phyloP scores from a whole-genome alignment of 768 basidiomycete species.

The Rhizopogon rudus region DNA sequence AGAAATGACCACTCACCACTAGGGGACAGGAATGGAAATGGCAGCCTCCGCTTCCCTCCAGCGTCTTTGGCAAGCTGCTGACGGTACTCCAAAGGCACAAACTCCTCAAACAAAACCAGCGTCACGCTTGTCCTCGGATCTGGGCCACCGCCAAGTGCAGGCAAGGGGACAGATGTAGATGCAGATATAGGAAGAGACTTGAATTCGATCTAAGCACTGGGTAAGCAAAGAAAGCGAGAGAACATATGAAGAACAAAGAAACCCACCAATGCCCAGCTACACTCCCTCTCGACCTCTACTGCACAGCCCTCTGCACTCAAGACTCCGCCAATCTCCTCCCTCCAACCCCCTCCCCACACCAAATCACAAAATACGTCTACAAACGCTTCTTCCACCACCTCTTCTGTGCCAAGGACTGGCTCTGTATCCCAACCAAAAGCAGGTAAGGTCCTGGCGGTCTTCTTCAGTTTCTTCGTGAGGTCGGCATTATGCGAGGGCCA shows the following conservation, averaged over 20 bases:
- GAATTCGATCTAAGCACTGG: constrained; percentile 66
- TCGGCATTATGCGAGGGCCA: constrained; percentile 77
- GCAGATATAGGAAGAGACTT: constrained; percentile 58
- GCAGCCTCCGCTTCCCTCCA: constrained; percentile 55
- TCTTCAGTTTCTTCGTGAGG: constrained; percentile 75
- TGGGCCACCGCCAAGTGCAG: constrained; percentile 5
- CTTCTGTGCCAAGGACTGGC: constrained; percentile 71
- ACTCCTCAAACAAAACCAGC: constrained; percentile 88
- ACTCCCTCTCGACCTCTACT: constrained; percentile 63
- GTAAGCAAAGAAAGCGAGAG: constrained; percentile 2
- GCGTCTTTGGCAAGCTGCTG: constrained; percentile 61
- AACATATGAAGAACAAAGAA: background rate
- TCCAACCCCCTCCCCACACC: constrained; percentile 81
- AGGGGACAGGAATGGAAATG: constrained; percentile 58
- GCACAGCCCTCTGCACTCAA: constrained; percentile 52
- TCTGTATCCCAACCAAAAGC: constrained; percentile 92
- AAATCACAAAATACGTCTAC: constrained; percentile 83
- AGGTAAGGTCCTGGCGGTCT: constrained; percentile 66
- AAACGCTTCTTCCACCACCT: constrained; percentile 87
- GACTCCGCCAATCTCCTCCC: constrained; percentile 84
- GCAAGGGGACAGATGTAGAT: constrained; percentile 10
- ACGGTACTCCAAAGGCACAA: constrained; percentile 84
- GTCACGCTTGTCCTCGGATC: constrained; percentile 74
- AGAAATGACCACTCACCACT: constrained; percentile 2
- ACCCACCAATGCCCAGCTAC: constrained; percentile 89